Evolutionary conservation across 2,329 filamentous ascomycete species (phyloP), one percentile per base, ranked within the genome.

Genomic region (Leptographium flavum): DNA sequence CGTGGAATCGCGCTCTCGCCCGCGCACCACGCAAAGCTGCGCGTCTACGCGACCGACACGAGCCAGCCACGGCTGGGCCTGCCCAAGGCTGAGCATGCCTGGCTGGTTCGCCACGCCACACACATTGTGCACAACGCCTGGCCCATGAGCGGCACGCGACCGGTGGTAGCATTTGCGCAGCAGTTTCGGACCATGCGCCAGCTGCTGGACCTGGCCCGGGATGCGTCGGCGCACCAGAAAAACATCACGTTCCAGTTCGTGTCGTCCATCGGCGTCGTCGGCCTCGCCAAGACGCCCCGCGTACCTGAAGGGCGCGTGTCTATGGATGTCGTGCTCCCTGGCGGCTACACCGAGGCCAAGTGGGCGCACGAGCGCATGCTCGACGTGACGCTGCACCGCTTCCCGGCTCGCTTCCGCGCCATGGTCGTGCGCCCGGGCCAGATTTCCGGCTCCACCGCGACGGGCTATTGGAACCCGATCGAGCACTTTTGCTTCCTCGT

Each of bases 281-380:
- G 63, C 14, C 50, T 57, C 19, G 57, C 60, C 40, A 53, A 55
- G 1, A 42, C 57, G 2, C 47, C 43, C 52, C 8, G 30, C 54
- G 66, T 74, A 0, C 66, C 64, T 0, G 73, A 77, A 49, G 53
- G 63, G n/a, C 50, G 55, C 0, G 55, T 69, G 17, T 43, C 42
- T 0, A 58, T 71, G 1, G 60, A 61, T 2, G 54, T 58, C 0
- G 64, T 68, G 0, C 55, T 71, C 4, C 60, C 63, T 1, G 65
- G 57, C 4, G 71, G 71, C 17, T 75, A 76, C 49, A 60, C 58
- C n/a, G 69, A 75, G 8, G 72, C 67, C 5, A 76, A 76, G 50
- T 67, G 53, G 33, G 60, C 61, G 0, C 74, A 70, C 53, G 71
- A 76, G 50, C 55, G 57, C 3, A 68, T 74, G 56, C 60, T 76